Conservation (phyloP, 2,329 filamentous ascomycete species). For the Cytospora mali region DNA sequence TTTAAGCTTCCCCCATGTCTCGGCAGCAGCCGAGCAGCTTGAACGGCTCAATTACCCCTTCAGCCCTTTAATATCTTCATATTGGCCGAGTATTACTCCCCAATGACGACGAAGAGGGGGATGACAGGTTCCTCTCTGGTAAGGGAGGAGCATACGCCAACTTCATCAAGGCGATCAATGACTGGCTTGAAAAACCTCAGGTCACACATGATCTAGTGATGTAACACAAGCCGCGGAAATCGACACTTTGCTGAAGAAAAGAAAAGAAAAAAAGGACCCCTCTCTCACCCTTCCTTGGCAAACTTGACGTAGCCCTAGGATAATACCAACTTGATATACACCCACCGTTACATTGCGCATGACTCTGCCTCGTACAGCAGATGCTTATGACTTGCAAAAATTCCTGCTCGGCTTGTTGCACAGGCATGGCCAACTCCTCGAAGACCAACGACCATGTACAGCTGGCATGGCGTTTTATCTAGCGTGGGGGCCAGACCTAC, state of each 20-base stretch:
- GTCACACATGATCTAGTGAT: background rate
- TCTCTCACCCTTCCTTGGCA: background rate
- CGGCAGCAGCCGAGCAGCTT: conserved; percentile 1
- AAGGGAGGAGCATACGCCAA: no score
- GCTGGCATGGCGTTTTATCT: background rate
- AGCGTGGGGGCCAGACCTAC: background rate
- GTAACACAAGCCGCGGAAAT: background rate
- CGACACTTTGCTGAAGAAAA: no score
- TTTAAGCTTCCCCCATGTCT: background rate
- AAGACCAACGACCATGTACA: background rate
- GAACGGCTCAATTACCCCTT: background rate
- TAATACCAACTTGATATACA: no score
- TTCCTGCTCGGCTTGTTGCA: background rate
- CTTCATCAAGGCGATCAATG: background rate
- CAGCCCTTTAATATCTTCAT: background rate
- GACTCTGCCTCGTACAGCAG: background rate
- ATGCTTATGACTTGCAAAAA: background rate
- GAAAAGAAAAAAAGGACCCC: no score
- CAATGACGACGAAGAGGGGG: background rate
- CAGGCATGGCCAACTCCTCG: background rate
- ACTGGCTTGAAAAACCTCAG: background rate
- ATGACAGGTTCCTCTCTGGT: background rate
- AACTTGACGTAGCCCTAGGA: background rate
- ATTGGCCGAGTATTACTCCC: background rate
- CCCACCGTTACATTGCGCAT: background rate